Percentiles rank a stretch among this genome's conserved stretches.
Evolutionary conservation across 2,329 filamentous ascomycete species (phyloP).

Genomic region (Dichotomopilus funicola): DNA sequence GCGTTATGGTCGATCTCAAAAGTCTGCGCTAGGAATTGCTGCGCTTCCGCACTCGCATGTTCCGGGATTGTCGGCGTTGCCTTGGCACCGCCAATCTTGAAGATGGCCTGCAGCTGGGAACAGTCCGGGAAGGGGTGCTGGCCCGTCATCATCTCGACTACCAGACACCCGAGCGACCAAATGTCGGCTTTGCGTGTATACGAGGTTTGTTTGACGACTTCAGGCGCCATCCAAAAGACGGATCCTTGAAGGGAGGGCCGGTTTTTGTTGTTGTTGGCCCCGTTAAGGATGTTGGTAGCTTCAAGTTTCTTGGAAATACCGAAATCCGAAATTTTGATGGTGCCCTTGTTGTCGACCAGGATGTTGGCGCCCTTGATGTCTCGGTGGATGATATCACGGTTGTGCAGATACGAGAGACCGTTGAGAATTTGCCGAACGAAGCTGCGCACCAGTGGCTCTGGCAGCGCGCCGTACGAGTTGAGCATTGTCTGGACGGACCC

Average conservation of each 20-base stretch:
- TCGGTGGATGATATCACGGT: slow-evolving; percentile 91
- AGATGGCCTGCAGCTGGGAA: slow-evolving; percentile 95
- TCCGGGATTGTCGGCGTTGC: slow-evolving; percentile 86
- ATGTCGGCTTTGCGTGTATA: slow-evolving; percentile 99
- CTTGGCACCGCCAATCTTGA: slow-evolving; percentile 89
- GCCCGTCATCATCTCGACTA: slow-evolving; percentile 99
- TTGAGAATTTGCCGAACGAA: slow-evolving; percentile 94
- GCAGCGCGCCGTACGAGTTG: slow-evolving; percentile 92
- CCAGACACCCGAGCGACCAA: slow-evolving; percentile 92
- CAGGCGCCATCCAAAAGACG: slow-evolving; percentile 99
- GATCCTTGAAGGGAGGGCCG: slow-evolving; percentile 84
- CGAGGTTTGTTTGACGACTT: slow-evolving; percentile 95
- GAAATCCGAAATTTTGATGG: slow-evolving; percentile 98
- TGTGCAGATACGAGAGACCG: slow-evolving; percentile 88
- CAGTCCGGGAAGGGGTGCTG: slow-evolving; percentile 94
- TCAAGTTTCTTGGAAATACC: slow-evolving; percentile 98
- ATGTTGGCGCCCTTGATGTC: slow-evolving; percentile 99
- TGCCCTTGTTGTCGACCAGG: slow-evolving; percentile 96
- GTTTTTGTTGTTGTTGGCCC: slow-evolving; percentile 60
- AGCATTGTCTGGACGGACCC: slow-evolving; percentile 98
- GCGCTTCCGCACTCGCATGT: slow-evolving; percentile 74
- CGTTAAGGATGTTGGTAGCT: slow-evolving; percentile 73
- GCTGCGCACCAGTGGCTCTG: slow-evolving; percentile 88
- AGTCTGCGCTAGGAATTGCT: slow-evolving; percentile 75
- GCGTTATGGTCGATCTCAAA: slow-evolving; percentile 95